Percentiles rank a stretch among this genome's conserved stretches.
Conservation (phyloP, 176 grass and related monocot species). For the Juncus effusus region DNA sequence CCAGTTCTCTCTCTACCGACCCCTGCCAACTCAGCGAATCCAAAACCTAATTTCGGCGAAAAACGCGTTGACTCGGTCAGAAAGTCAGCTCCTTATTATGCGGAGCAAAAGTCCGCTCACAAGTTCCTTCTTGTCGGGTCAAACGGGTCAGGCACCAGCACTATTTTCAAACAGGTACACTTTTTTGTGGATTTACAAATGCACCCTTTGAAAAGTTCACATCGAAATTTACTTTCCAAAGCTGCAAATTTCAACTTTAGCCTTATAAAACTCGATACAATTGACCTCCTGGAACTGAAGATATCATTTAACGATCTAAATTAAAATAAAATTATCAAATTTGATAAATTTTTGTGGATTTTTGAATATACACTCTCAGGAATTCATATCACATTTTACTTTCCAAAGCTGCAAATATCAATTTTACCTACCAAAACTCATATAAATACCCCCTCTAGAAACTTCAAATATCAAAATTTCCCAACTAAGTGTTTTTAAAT, state of each 20-base stretch:
- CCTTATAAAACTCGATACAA: neutral
- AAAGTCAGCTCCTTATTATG: constrained; percentile 47
- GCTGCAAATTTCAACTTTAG: neutral
- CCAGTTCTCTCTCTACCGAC: constrained; percentile 83
- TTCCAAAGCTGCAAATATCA: neutral
- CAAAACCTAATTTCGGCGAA: constrained; percentile 37
- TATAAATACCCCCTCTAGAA: neutral
- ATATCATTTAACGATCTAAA: too few relatives aligned
- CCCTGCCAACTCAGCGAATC: constrained; percentile 50
- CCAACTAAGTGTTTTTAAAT: constrained; percentile 16
- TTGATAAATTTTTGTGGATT: too few relatives aligned
- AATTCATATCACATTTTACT: too few relatives aligned
- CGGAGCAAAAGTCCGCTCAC: constrained; percentile 52
- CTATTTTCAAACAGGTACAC: constrained; percentile 92
- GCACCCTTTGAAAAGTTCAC: too few relatives aligned
- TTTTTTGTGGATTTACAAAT: neutral
- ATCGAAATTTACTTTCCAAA: neutral
- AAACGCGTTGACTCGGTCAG: constrained; percentile 42
- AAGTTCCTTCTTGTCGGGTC: constrained; percentile 66
- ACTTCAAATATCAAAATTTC: neutral
- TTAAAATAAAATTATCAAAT: too few relatives aligned
- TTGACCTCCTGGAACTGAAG: neutral
- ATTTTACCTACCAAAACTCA: neutral
- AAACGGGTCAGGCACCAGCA: constrained; percentile 75
- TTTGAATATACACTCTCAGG: too few relatives aligned